A percentile compares a stretch with the other conserved stretches of the same genome.
Conservation (phyloP, 495 filamentous ascomycete species). For the Hypoxylon crocopeplum region DNA sequence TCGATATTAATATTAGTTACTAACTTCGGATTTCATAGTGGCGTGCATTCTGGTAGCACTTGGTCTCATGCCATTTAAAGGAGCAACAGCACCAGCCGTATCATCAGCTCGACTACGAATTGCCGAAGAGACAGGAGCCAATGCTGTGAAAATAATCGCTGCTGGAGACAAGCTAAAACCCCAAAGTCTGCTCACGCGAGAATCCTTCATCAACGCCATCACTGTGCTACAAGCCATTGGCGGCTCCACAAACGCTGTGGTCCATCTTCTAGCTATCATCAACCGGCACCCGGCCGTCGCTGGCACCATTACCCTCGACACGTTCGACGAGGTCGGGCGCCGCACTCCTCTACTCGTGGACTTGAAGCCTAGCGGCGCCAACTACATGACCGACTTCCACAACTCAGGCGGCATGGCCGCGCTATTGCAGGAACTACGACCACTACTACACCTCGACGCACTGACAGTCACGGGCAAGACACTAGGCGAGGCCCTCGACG, state of each 20-base stretch:
- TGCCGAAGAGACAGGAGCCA: conserved; percentile 67
- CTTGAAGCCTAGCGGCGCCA: conserved; percentile 70
- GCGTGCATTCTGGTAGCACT: conserved; percentile 68
- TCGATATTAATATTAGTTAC: not conserved
- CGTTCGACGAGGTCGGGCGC: conserved; percentile 66
- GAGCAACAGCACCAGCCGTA: conserved; percentile 68
- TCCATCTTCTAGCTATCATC: conserved; percentile 69
- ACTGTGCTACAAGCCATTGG: conserved; percentile 73
- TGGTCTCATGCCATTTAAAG: conserved; percentile 68
- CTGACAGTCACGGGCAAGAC: conserved; percentile 65
- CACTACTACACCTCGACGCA: conserved; percentile 63
- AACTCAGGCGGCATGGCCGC: conserved; percentile 70
- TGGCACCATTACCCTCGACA: conserved; percentile 61
- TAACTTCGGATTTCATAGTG: conserved; percentile 43
- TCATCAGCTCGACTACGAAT: conserved; percentile 68
- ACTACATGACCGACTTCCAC: conserved; percentile 78
- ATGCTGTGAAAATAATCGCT: conserved; percentile 58
- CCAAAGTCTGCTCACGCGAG: conserved; percentile 62
- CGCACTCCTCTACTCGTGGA: conserved; percentile 68
- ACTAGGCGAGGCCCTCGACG: conserved; percentile 61
- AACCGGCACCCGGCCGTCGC: conserved; percentile 64
- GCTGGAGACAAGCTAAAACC: conserved; percentile 50
- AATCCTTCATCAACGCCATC: conserved; percentile 72
- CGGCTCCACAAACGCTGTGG: conserved; percentile 71
- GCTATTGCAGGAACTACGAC: conserved; percentile 61